phyloP scores from a whole-genome alignment of 192 early-diverging fungal species.

The Dimargaris verticillata region DNA sequence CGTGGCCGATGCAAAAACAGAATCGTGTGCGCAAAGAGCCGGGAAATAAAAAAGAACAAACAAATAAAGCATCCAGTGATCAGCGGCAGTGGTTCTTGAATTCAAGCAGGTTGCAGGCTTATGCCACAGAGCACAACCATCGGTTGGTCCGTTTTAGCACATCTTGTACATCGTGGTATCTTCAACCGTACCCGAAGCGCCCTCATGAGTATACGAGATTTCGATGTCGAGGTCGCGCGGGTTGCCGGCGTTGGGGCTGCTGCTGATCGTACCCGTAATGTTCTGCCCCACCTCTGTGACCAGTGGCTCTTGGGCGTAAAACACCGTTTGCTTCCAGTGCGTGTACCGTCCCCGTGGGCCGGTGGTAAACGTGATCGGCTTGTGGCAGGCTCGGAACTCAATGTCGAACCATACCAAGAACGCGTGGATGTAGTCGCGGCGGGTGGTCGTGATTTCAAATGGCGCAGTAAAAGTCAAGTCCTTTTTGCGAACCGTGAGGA shows the following conservation, averaged over 20 bases:
- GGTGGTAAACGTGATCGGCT: slow-evolving; percentile 65
- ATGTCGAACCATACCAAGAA: slow-evolving; percentile 97
- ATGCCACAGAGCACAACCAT: too few species aligned
- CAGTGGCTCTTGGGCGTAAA: slow-evolving; percentile 65
- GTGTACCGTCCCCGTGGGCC: slow-evolving; percentile 77
- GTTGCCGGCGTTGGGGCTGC: slow-evolving; percentile 65
- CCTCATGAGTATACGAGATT: slow-evolving; percentile 51
- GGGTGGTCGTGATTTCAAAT: slow-evolving; percentile 56
- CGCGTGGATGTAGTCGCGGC: slow-evolving; percentile 81
- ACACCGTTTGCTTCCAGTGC: slow-evolving; percentile 99
- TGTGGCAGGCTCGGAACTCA: slow-evolving; percentile 80
- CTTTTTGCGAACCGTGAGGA: slow-evolving; percentile 55
- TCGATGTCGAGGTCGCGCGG: slow-evolving; percentile 86
- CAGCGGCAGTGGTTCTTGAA: too few species aligned
- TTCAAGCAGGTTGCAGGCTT: too few species aligned
- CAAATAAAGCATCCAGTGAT: too few species aligned
- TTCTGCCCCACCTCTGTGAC: slow-evolving; percentile 56
- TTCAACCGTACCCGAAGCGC: slow-evolving; percentile 29
- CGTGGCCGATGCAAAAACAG: too few species aligned
- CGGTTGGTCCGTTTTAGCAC: slow-evolving; percentile 16
- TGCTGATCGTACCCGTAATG: slow-evolving; percentile 48
- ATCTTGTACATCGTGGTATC: slow-evolving; percentile 53
- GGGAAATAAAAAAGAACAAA: too few species aligned
- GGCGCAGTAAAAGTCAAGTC: slow-evolving; percentile 71
- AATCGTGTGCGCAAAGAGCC: too few species aligned